These are phyloP conservation scores for Cyberlindnera veronae DNA, from an alignment of 805 yeast genomes.

Conservation along the genomic window DNA sequence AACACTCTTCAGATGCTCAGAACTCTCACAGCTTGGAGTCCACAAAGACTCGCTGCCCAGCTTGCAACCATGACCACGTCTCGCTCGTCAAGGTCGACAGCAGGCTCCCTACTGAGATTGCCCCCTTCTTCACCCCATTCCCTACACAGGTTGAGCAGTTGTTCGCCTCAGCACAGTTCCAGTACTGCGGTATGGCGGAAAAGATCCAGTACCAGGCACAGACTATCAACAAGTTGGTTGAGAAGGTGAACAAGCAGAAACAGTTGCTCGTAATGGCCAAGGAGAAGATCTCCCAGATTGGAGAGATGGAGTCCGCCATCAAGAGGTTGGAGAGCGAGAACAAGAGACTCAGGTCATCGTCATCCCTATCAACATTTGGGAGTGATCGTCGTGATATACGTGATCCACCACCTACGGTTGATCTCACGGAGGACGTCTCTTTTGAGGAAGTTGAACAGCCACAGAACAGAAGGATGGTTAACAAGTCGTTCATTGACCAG, in stretches of 20 bases:
- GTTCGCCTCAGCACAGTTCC: conserved; percentile 25
- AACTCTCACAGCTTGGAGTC: conserved; percentile 6
- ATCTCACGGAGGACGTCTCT: conserved; percentile 19
- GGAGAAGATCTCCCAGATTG: conserved; percentile 21
- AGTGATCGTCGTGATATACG: neutral
- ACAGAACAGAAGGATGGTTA: conserved; percentile 3
- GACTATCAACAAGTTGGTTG: conserved; percentile 14
- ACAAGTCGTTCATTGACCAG: conserved; percentile 21
- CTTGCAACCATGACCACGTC: conserved; percentile 18
- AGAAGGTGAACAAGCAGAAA: conserved; percentile 23
- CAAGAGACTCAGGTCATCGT: neutral
- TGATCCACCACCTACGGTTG: conserved; percentile 20
- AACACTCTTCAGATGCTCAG: conserved; percentile 3
- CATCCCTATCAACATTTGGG: neutral
- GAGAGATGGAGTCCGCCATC: conserved; percentile 13
- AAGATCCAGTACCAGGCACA: conserved; percentile 17
- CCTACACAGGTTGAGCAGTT: conserved; percentile 25
- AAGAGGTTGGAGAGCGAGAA: conserved; percentile 14
- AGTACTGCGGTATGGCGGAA: conserved; percentile 21
- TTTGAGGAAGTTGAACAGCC: conserved; percentile 10
- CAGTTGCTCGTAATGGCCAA: conserved; percentile 22
- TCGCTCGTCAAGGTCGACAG: conserved; percentile 19
- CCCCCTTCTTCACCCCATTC: conserved; percentile 23
- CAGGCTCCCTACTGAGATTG: conserved; percentile 21
- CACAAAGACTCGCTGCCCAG: conserved; percentile 14